Evolutionary conservation across 1,284 basidiomycete species (phyloP).

Genomic region (Gymnopus androsaceus): DNA sequence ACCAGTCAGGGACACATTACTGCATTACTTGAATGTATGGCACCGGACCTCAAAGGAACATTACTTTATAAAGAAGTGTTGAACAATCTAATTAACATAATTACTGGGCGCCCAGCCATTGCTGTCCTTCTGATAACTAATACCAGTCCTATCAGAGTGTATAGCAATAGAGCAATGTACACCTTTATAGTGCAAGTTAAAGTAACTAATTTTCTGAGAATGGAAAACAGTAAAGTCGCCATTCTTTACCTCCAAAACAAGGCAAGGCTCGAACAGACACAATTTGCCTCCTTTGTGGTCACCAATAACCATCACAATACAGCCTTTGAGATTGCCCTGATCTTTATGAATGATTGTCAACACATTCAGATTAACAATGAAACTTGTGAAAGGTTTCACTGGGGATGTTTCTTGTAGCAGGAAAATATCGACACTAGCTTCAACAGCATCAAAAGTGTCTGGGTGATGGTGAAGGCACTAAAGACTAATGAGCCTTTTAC

Average conservation of each 20-base stretch:
- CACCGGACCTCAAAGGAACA: too few relatives aligned
- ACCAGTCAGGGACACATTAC: too few relatives aligned
- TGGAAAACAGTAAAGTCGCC: not conserved
- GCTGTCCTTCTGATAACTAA: not conserved
- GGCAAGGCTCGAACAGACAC: not conserved
- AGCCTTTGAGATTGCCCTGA: not conserved
- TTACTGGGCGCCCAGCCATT: not conserved
- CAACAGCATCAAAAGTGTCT: not conserved
- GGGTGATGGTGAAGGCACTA: not conserved
- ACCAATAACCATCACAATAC: not conserved
- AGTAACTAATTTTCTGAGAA: not conserved
- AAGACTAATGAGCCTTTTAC: not conserved
- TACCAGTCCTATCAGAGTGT: not conserved
- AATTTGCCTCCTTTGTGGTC: not conserved
- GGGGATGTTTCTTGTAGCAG: not conserved
- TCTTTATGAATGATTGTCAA: not conserved
- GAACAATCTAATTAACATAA: too few relatives aligned
- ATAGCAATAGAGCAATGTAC: not conserved
- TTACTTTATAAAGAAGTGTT: too few relatives aligned
- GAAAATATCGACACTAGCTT: not conserved
- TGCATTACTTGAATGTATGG: too few relatives aligned
- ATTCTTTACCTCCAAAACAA: not conserved
- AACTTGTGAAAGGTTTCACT: not conserved
- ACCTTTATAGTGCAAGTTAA: not conserved
- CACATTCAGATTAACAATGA: constrained; percentile 1